Conservation (phyloP, 2,329 filamentous ascomycete genomes). For the Diaporthe citri region DNA sequence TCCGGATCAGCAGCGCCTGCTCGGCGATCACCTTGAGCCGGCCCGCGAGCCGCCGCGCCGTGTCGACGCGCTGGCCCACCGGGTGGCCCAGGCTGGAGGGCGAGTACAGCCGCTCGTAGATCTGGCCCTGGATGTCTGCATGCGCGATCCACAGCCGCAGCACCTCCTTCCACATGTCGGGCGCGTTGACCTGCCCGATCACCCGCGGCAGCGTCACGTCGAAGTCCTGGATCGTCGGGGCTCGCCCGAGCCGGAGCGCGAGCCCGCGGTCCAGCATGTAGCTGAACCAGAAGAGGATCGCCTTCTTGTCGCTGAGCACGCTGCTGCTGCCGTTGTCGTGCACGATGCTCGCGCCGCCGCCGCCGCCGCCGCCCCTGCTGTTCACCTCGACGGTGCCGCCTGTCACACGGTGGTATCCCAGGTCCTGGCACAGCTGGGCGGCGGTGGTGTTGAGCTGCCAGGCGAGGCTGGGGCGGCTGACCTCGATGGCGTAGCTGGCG, state of each 20-base stretch:
- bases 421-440: conserved; percentile 70
- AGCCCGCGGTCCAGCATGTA: conserved; percentile 72
- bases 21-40: conserved; percentile 54
- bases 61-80: conserved; percentile 54
- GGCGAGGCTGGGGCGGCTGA: conserved; percentile 72
- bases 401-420: conserved; percentile 69
- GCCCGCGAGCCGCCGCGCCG: conserved; percentile 54
- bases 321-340: conserved; percentile 40
- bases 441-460: conserved; percentile 73
- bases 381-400: conserved; percentile 45
- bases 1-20: conserved; percentile 51
- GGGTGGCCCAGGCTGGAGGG: conserved; percentile 58
- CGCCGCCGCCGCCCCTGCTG: conserved; percentile 44
- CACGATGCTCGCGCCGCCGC: conserved; percentile 60
- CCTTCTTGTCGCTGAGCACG: conserved; percentile 51
- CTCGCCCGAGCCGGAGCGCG: conserved; percentile 69
- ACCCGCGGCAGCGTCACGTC: conserved; percentile 62
- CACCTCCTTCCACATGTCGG: conserved; percentile 59
- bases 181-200: conserved; percentile 45
- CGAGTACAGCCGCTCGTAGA: conserved; percentile 70
- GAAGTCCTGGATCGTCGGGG: conserved; percentile 68
- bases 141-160: conserved; percentile 68
- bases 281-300: conserved; percentile 61
- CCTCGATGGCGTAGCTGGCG: conserved; percentile 72
- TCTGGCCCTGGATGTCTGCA: conserved; percentile 67